A percentile compares a stretch with the other conserved stretches of the same genome.
Evolutionary conservation across 768 basidiomycete genomes (phyloP).

Genomic region (Lentinula lateritia): DNA sequence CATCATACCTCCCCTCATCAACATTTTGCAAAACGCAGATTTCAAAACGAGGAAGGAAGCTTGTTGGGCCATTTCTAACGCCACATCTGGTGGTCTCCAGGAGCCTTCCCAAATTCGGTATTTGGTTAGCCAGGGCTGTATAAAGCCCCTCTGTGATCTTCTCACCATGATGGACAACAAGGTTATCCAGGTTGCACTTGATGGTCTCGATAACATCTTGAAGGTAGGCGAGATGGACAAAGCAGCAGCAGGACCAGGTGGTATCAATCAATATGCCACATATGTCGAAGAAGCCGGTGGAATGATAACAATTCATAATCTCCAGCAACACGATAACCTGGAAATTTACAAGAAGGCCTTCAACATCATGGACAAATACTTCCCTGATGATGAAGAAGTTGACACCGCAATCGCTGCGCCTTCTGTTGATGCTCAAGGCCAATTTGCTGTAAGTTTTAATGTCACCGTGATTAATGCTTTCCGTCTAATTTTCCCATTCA

Average conservation of each 20-base stretch:
- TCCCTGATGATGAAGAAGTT: conserved; percentile 95
- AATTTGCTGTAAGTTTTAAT: conserved; percentile 57
- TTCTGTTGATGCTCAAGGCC: conserved; percentile 65
- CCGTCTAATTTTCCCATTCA: conserved; percentile 21
- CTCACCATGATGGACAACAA: conserved; percentile 99
- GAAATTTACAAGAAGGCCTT: conserved; percentile 99
- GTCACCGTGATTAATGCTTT: background rate
- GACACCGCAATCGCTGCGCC: conserved; percentile 79
- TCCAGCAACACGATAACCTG: conserved; percentile 98
- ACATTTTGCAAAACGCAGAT: conserved; percentile 95
- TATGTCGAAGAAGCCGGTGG: conserved; percentile 98
- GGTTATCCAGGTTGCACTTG: conserved; percentile 97
- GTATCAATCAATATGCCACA: conserved; percentile 86
- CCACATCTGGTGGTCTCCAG: conserved; percentile 94
- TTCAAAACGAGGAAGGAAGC: conserved; percentile 99
- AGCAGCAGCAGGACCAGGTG: conserved; percentile 72
- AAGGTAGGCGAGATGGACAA: conserved; percentile 98
- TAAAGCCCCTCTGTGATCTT: conserved; percentile 96
- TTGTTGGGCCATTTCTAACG: conserved; percentile 99
- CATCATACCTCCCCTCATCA: conserved; percentile 96
- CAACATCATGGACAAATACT: conserved; percentile 97
- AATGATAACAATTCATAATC: conserved; percentile 98
- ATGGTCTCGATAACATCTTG: conserved; percentile 96
- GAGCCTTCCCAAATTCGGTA: conserved; percentile 97
- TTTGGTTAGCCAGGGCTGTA: conserved; percentile 95